Evolutionary conservation across 2,329 filamentous ascomycete genomes (phyloP).

Genomic region (Pestalotiopsis sp.): DNA sequence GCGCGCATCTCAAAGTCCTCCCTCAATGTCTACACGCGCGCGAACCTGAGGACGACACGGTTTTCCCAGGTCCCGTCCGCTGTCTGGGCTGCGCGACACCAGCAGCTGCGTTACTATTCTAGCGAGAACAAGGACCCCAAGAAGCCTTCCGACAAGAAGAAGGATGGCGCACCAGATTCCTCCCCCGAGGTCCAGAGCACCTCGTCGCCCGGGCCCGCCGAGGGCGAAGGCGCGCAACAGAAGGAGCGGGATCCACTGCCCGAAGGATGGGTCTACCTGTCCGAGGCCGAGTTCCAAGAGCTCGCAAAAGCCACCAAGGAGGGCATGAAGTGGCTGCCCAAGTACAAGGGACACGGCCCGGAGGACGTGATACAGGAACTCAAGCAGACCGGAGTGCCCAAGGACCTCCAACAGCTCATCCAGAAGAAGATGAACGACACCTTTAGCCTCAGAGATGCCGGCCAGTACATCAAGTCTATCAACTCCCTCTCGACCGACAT

Average conservation of each 20-base stretch:
- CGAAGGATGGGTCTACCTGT: slow-evolving; percentile 32
- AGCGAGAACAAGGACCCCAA: slow-evolving; percentile 22
- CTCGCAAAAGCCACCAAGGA: slow-evolving; percentile 8
- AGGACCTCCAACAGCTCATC: slow-evolving; percentile 19
- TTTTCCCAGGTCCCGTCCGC: slow-evolving; percentile 26
- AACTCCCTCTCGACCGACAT: slow-evolving; percentile 19
- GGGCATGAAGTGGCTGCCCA: slow-evolving; percentile 5
- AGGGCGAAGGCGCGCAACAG: slow-evolving; percentile 21
- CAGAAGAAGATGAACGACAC: slow-evolving; percentile 15
- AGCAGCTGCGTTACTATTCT: slow-evolving; percentile 28
- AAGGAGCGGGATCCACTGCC: slow-evolving; percentile 23
- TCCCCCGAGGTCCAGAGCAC: slow-evolving; percentile 28
- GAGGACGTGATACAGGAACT: slow-evolving; percentile 16
- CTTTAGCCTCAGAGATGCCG: slow-evolving; percentile 16
- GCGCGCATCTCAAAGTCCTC: slow-evolving; percentile 28
- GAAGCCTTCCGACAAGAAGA: slow-evolving; percentile 17
- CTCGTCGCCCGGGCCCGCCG: slow-evolving; percentile 30
- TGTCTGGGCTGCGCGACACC: slow-evolving; percentile 23
- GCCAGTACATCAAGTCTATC: slow-evolving; percentile 21
- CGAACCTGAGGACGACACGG: slow-evolving; percentile 26
- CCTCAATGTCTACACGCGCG: slow-evolving; percentile 25
- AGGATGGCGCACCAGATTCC: slow-evolving; percentile 10
- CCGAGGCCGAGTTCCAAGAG: slow-evolving; percentile 20
- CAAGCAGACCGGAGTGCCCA: slow-evolving; percentile 22
- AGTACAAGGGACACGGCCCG: slow-evolving; percentile 9